phyloP scores from a whole-genome alignment of 192 early-diverging fungal species.

The Rhizoclosmatium sp. region DNA sequence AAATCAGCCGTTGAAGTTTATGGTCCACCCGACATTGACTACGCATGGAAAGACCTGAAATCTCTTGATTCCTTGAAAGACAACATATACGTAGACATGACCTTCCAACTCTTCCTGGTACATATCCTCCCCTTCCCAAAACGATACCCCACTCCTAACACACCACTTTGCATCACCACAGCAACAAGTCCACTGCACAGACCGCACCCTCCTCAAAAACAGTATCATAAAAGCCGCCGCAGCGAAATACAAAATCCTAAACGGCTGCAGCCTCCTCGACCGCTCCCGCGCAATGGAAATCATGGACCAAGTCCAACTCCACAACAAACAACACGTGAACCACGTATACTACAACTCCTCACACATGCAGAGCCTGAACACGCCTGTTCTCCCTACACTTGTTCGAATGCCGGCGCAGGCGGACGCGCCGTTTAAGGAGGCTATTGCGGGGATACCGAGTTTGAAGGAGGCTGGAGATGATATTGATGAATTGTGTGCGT shows the following conservation, averaged over 20 bases:
- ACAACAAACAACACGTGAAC: neutral
- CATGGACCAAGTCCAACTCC: neutral
- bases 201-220: conserved; percentile 1
- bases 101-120: neutral
- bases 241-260: conserved; percentile 17
- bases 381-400: neutral
- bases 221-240: neutral
- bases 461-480: neutral
- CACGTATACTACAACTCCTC: neutral
- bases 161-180: neutral
- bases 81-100: neutral
- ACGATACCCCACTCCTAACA: neutral
- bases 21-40: neutral
- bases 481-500: neutral
- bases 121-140: neutral
- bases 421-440: conserved; percentile 3
- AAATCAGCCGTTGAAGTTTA: conserved; percentile 14
- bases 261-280: conserved; percentile 4
- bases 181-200: conserved; percentile 1
- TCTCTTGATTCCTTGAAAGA: neutral
- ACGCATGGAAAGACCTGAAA: neutral
- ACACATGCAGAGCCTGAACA: neutral
- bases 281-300: conserved; percentile 1
- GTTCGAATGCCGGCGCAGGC: neutral
- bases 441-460: neutral